Evolutionary conservation across 2,329 filamentous ascomycete genomes (phyloP).

Genomic region (Colletotrichum sp.): DNA sequence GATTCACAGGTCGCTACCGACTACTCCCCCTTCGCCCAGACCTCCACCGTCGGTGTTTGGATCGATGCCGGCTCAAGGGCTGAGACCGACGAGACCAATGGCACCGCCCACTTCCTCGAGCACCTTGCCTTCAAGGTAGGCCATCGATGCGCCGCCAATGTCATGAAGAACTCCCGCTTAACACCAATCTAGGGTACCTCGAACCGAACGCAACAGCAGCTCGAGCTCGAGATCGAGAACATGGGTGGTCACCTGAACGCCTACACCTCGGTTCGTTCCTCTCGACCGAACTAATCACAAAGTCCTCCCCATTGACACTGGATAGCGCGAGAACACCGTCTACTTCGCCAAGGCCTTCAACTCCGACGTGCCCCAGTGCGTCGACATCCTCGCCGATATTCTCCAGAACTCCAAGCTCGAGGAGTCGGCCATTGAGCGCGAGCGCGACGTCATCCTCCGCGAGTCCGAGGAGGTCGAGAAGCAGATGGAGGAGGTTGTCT

Average conservation of each 20-base stretch:
- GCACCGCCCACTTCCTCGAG: conserved; percentile 99
- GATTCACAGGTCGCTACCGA: conserved; percentile 85
- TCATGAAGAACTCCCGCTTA: neutral
- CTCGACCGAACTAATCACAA: conserved; percentile 3
- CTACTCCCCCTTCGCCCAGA: conserved; percentile 97
- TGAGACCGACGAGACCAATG: conserved; percentile 98
- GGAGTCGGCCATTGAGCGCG: conserved; percentile 88
- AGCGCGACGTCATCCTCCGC: conserved; percentile 97
- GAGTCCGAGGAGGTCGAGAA: conserved; percentile 99
- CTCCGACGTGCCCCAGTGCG: conserved; percentile 91
- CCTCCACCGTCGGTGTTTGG: conserved; percentile 97
- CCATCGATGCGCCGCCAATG: neutral
- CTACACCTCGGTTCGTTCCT: conserved; percentile 88
- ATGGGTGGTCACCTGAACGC: conserved; percentile 99
- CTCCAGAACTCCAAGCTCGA: conserved; percentile 99
- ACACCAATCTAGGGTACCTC: conserved; percentile 73
- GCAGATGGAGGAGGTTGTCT: conserved; percentile 99
- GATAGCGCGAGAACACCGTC: conserved; percentile 95
- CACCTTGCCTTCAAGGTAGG: conserved; percentile 98
- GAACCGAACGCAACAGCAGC: conserved; percentile 93
- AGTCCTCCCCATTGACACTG: conserved; percentile 6
- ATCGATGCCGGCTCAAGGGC: conserved; percentile 98
- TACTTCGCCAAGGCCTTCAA: conserved; percentile 99
- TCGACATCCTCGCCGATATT: conserved; percentile 98
- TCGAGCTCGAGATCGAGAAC: conserved; percentile 99